phyloP scores from a whole-genome alignment of 2,329 filamentous ascomycete species.

The Orbilia blumenaviensis region DNA sequence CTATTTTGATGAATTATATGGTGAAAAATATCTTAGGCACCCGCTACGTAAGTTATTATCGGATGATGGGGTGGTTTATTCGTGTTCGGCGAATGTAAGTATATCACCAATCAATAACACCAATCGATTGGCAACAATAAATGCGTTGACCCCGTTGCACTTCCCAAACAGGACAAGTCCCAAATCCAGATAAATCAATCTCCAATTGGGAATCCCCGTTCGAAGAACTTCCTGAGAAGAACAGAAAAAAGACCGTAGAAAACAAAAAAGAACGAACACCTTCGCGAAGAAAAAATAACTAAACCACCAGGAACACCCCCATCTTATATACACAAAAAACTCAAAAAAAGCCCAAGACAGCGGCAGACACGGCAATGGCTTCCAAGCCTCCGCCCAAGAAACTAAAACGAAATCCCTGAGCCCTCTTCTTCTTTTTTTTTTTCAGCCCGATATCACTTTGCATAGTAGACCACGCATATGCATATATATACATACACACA shows the following conservation, averaged over 20 bases:
- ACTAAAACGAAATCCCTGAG: not conserved
- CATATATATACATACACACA: too few relatives aligned
- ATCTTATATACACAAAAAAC: not conserved
- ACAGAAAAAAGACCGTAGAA: not conserved
- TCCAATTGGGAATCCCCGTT: not conserved
- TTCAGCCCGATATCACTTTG: too few relatives aligned
- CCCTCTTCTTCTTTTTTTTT: not conserved
- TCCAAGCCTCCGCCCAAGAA: slow-evolving; percentile 2
- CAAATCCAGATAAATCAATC: not conserved
- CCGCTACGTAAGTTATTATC: too few relatives aligned
- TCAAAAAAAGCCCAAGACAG: not conserved
- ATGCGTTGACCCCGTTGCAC: not conserved
- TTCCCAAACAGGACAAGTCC: not conserved
- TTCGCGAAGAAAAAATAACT: not conserved
- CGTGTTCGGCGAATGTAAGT: too few relatives aligned
- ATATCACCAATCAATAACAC: too few relatives aligned
- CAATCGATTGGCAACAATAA: too few relatives aligned
- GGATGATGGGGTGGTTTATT: too few relatives aligned
- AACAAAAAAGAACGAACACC: not conserved
- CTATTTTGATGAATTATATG: too few relatives aligned
- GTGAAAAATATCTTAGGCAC: too few relatives aligned
- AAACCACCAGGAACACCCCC: not conserved
- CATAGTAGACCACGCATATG: too few relatives aligned
- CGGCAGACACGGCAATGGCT: slow-evolving; percentile 1
- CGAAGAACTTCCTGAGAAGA: not conserved